Base-by-base conservation (phyloP, 83 land plant species). In the Picea mariana region DNA sequence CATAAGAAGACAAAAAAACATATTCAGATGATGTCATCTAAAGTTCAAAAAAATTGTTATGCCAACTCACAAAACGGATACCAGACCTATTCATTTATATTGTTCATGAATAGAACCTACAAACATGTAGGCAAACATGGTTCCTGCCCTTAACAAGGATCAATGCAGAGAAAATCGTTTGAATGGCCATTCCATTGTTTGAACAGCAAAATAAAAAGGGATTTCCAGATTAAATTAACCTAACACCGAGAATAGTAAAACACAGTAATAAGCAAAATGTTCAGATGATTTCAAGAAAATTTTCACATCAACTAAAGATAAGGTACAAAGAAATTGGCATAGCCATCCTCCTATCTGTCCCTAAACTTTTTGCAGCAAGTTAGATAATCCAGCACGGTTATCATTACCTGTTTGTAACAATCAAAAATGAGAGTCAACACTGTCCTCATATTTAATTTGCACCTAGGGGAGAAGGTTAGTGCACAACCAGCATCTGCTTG, bases 381-480 rank as follows among this genome's bases (percentile, higher is more conserved):
- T 73, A 73, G 17, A 47, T 34, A 24, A 73, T n/a, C 77, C 77
- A 42, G 58, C 77, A 73, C 21, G 58, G 58, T 73, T 73, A 44
- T 44, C 52, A 44, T 73, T 73, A 73, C 77, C 77, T 73, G 26
- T 73, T 73, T 73, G 77, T 73, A 40, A 23, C 58, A 73, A 73
- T 20, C 77, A 73, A 73, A 73, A 73, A 73, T 73, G 77, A 47
- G 21, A 73, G 52, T 73, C 77, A 73, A 73, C 52, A 20, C n/a
- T 47, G 77, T 44, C 42, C 77, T 73, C 26, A 9, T 34, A 73
- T 73, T 73, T 44, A 73, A 73, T 26, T 73, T 20, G 24, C 24
- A 73, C 77, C n/a, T n/a, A 4, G 24, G 1, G 47, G 77, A 73
- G 23, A 44, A 73, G 55, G 75, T 69, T 69, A 69, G 75, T 69